These are phyloP conservation scores for Bretziella fagacearum DNA, from an alignment of 2,329 filamentous ascomycete species.

Conservation along the genomic window DNA sequence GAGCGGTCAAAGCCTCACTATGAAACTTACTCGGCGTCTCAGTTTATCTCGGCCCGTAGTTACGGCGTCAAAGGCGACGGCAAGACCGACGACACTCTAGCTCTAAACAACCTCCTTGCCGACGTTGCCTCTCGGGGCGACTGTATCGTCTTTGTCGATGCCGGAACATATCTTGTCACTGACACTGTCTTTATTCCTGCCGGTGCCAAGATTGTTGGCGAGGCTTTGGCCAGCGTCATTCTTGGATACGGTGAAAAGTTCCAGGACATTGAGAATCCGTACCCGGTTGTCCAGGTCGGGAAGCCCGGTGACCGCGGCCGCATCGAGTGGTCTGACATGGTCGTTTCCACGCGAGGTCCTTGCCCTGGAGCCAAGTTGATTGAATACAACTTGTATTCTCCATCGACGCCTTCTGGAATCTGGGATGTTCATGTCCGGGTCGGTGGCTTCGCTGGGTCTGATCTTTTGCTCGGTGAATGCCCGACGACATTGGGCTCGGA, in stretches of 20 bases:
- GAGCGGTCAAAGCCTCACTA: slow-evolving; percentile 59
- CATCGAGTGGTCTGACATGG: slow-evolving; percentile 55
- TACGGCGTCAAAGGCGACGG: slow-evolving; percentile 58
- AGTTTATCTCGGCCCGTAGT: slow-evolving; percentile 52
- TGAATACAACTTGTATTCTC: slow-evolving; percentile 50
- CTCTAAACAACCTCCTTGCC: slow-evolving; percentile 48
- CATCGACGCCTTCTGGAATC: slow-evolving; percentile 32
- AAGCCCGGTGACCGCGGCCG: slow-evolving; percentile 42
- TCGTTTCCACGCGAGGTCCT: slow-evolving; percentile 51
- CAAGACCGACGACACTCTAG: slow-evolving; percentile 53
- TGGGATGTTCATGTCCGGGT: slow-evolving; percentile 69
- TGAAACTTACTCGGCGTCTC: slow-evolving; percentile 35
- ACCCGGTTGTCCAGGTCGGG: slow-evolving; percentile 52
- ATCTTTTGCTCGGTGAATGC: slow-evolving; percentile 51
- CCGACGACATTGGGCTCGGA: slow-evolving; percentile 30
- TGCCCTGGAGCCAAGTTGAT: slow-evolving; percentile 53
- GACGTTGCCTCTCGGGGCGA: slow-evolving; percentile 31
- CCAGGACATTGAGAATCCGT: slow-evolving; percentile 38
- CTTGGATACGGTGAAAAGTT: slow-evolving; percentile 41
- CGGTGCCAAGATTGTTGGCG: slow-evolving; percentile 40
- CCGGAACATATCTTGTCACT: slow-evolving; percentile 42
- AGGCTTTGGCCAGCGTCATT: slow-evolving; percentile 35
- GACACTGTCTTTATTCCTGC: slow-evolving; percentile 34
- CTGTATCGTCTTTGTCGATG: slow-evolving; percentile 42
- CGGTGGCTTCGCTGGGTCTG: slow-evolving; percentile 53